Evolutionary conservation across 768 basidiomycete species (phyloP).

Genomic region (Amanita inopinata): DNA sequence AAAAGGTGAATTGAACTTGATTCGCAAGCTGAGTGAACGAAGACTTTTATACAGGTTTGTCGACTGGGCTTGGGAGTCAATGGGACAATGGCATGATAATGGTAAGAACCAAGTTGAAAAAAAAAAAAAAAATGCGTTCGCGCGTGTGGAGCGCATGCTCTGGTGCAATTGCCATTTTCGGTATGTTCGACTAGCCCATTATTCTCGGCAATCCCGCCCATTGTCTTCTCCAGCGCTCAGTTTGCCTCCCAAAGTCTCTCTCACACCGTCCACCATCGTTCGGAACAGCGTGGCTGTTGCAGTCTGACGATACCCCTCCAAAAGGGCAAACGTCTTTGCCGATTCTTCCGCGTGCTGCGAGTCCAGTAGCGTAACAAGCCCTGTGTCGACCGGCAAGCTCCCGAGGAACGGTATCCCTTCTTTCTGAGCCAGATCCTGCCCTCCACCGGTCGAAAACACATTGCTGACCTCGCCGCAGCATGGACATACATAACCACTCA

Average conservation of each 20-base stretch:
- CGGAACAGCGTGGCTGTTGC: conserved; percentile 61
- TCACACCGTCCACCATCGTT: conserved; percentile 47
- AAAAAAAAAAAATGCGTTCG: too few relatives aligned
- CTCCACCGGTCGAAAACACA: conserved; percentile 91
- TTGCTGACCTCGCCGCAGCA: conserved; percentile 95
- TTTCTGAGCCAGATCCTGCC: conserved; percentile 73
- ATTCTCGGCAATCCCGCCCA: background rate
- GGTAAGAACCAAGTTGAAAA: conserved; percentile 9
- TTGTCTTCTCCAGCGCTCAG: conserved; percentile 13
- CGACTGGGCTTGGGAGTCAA: too few relatives aligned
- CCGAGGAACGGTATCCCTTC: conserved; percentile 77
- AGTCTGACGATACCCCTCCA: conserved; percentile 57
- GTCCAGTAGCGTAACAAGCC: conserved; percentile 80
- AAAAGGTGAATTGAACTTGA: background rate
- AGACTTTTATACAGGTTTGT: too few relatives aligned
- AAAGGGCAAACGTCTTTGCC: conserved; percentile 35
- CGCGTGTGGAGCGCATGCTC: too few relatives aligned
- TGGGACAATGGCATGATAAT: conserved; percentile 9
- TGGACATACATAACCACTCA: conserved; percentile 97
- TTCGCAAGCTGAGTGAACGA: too few relatives aligned
- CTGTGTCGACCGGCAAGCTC: conserved; percentile 86
- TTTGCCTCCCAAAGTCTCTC: too few relatives aligned
- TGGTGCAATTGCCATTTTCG: too few relatives aligned
- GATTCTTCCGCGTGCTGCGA: conserved; percentile 26
- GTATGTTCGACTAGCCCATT: background rate